Percentiles rank a stretch among this genome's conserved stretches.
These are phyloP conservation scores for Leccinellum rugosiceps DNA, from an alignment of 768 basidiomycete species.

Conservation along the genomic window DNA sequence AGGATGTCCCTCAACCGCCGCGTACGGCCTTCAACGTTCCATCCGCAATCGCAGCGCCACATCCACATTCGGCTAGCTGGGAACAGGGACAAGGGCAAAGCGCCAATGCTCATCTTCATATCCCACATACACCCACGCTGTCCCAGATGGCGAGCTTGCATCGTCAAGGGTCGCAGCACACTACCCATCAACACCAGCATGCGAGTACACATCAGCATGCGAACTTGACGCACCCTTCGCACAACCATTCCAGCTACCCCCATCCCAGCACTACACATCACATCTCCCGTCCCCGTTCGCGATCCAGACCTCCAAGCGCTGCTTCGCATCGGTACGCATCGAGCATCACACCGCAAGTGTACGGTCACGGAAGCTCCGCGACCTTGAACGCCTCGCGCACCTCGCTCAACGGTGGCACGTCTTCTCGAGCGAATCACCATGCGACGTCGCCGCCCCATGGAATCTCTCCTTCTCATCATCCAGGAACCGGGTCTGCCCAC, in stretches of 20 bases:
- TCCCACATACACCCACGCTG: background rate
- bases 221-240: constrained; percentile 11
- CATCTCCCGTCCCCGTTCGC: constrained; percentile 21
- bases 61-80: constrained; percentile 7
- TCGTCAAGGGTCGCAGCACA: constrained; percentile 19
- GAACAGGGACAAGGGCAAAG: constrained; percentile 8
- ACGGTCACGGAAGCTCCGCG: constrained; percentile 27
- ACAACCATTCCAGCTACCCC: constrained; percentile 7
- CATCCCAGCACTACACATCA: constrained; percentile 18
- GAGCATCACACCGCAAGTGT: constrained; percentile 20
- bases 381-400: constrained; percentile 16
- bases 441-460: constrained; percentile 10
- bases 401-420: constrained; percentile 18
- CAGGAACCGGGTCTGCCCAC: background rate
- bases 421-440: constrained; percentile 12
- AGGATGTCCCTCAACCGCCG: constrained; percentile 19
- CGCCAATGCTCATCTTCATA: constrained; percentile 1
- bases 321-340: constrained; percentile 32
- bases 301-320: constrained; percentile 27
- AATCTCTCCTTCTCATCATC: constrained; percentile 3
- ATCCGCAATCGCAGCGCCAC: constrained; percentile 14
- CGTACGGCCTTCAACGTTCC: constrained; percentile 14
- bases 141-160: constrained; percentile 13
- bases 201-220: constrained; percentile 10
- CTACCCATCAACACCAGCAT: constrained; percentile 7